Percentiles rank a stretch among this genome's conserved stretches.
Evolutionary conservation across 495 filamentous ascomycete species (phyloP).

Genomic region (Halenospora varia): DNA sequence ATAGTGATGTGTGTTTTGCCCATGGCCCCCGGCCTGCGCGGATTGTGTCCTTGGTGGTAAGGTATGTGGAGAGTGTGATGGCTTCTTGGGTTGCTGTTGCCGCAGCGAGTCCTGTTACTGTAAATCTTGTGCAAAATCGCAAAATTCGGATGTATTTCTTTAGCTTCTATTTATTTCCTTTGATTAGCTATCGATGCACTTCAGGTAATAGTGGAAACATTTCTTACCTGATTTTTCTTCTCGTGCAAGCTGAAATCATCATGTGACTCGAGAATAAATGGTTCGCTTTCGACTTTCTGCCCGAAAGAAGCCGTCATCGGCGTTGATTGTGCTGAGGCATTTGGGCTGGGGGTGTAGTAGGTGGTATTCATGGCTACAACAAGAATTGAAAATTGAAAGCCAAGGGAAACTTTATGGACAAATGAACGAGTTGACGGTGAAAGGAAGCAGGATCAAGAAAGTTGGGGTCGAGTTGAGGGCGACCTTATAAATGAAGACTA

Average conservation of each 20-base stretch:
- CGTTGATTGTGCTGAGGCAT: background rate
- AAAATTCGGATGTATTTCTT: slow-evolving; percentile 11
- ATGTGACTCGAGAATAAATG: background rate
- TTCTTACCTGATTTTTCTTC: background rate
- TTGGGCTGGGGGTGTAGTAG: background rate
- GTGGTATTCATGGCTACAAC: background rate
- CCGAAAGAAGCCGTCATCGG: background rate
- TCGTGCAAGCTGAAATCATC: background rate
- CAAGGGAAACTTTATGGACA: no score
- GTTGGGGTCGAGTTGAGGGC: no score
- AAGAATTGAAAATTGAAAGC: no score
- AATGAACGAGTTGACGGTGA: no score
- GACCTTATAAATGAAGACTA: no score
- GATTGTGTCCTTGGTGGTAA: background rate
- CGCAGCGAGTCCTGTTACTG: slow-evolving; percentile 3
- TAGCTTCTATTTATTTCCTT: background rate
- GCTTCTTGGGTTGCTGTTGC: slow-evolving; percentile 9
- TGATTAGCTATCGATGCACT: no score
- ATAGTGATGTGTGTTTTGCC: slow-evolving; percentile 10
- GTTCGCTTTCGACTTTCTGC: background rate
- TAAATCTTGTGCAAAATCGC: slow-evolving; percentile 4
- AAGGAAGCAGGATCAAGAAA: no score
- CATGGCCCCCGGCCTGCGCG: slow-evolving; percentile 12
- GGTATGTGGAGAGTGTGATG: slow-evolving; percentile 1
- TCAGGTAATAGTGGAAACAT: no score